phyloP scores from a whole-genome alignment of 2,329 filamentous ascomycete genomes.

The Ophiocordyceps sinensis region DNA sequence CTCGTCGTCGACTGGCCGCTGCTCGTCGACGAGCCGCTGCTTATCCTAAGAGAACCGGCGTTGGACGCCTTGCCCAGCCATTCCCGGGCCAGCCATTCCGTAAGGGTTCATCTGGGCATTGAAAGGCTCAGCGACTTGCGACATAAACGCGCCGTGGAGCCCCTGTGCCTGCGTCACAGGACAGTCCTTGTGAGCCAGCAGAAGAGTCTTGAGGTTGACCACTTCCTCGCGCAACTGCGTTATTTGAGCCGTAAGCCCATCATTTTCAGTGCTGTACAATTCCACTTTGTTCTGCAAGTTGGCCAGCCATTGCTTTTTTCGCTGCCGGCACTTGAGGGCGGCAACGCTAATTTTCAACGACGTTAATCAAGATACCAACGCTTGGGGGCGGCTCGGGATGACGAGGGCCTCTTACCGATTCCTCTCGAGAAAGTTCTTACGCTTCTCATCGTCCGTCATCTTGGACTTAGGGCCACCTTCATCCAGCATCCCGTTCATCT shows the following conservation, averaged over 20 bases:
- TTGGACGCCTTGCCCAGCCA: slow-evolving; percentile 39
- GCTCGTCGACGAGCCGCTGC: background rate
- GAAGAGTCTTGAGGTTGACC: slow-evolving; percentile 81
- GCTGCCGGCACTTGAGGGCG: slow-evolving; percentile 88
- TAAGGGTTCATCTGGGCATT: slow-evolving; percentile 45
- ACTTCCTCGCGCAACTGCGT: slow-evolving; percentile 80
- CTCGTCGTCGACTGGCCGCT: background rate
- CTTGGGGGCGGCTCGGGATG: too few species aligned
- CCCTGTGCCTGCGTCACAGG: slow-evolving; percentile 76
- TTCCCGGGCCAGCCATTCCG: slow-evolving; percentile 39
- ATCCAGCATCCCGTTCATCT: slow-evolving; percentile 34
- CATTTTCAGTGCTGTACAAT: slow-evolving; percentile 82
- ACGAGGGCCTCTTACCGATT: slow-evolving; percentile 55
- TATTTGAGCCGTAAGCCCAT: slow-evolving; percentile 71
- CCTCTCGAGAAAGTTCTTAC: slow-evolving; percentile 92
- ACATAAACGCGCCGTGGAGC: slow-evolving; percentile 43
- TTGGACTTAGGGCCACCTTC: slow-evolving; percentile 51
- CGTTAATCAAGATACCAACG: slow-evolving; percentile 7
- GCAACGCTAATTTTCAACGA: slow-evolving; percentile 51
- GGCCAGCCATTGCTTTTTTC: slow-evolving; percentile 97
- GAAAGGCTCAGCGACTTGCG: slow-evolving; percentile 39
- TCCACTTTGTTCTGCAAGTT: slow-evolving; percentile 94
- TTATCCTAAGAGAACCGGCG: slow-evolving; percentile 40
- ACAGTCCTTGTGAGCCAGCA: slow-evolving; percentile 92
- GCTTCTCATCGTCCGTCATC: slow-evolving; percentile 97